Percentiles rank a stretch among this genome's conserved stretches.
Evolutionary conservation across 352 stramenopile species (phyloP).

Genomic region (Phytophthora rubi): DNA sequence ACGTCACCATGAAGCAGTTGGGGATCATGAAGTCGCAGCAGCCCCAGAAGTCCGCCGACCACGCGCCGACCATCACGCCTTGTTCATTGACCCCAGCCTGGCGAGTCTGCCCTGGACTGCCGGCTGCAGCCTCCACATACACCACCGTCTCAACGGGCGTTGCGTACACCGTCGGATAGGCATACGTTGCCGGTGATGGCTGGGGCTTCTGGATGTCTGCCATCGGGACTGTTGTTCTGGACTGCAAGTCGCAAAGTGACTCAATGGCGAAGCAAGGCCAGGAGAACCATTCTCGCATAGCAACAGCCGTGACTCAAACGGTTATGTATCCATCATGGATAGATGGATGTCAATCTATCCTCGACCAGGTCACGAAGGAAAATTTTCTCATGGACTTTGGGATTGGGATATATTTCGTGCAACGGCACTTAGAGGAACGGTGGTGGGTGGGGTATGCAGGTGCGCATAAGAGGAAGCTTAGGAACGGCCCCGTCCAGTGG

Average conservation of each 20-base stretch:
- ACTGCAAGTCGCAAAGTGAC: conserved; percentile 13
- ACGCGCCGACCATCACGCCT: conserved; percentile 31
- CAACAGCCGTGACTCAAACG: background rate
- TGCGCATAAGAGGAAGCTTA: conserved; percentile 5
- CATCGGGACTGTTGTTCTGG: conserved; percentile 4
- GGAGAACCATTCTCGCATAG: background rate
- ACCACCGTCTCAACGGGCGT: conserved; percentile 25
- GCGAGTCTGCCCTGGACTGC: background rate
- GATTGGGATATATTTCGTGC: background rate
- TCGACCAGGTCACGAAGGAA: background rate
- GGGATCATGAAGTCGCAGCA: conserved; percentile 50
- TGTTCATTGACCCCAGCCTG: conserved; percentile 16
- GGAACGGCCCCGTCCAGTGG: background rate
- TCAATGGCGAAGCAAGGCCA: background rate
- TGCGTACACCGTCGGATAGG: conserved; percentile 25
- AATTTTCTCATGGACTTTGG: background rate
- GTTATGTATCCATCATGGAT: no score
- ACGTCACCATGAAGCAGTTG: conserved; percentile 56
- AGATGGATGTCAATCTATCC: background rate
- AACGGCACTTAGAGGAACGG: background rate
- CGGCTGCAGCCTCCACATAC: conserved; percentile 16
- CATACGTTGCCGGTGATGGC: conserved; percentile 5
- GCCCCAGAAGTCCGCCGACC: conserved; percentile 45
- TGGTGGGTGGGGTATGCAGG: conserved; percentile 5
- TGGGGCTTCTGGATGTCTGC: conserved; percentile 31